Conservation (phyloP, 2,329 filamentous ascomycete genomes). For the Exophiala calicioides region DNA sequence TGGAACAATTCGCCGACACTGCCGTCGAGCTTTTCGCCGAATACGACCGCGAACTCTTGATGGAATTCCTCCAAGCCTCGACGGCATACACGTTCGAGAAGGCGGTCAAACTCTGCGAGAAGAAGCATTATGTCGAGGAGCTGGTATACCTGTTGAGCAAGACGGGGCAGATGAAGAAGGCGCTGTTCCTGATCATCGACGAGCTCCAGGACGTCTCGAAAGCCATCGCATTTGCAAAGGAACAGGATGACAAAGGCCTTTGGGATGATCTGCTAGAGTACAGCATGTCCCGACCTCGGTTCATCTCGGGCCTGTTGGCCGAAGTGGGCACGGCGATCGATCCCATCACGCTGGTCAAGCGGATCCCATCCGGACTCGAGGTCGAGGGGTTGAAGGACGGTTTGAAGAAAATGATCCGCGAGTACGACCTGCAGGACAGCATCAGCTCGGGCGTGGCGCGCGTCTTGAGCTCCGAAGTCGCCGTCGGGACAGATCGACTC, state of each 20-base stretch:
- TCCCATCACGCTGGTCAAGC: constrained; percentile 82
- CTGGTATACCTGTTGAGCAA: constrained; percentile 96
- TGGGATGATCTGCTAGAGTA: constrained; percentile 96
- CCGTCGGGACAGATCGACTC: constrained; percentile 76
- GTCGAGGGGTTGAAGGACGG: constrained; percentile 89
- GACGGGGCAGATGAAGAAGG: constrained; percentile 89
- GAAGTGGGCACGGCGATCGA: constrained; percentile 94
- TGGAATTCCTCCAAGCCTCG: constrained; percentile 82
- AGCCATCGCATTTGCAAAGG: constrained; percentile 91
- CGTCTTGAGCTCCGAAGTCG: constrained; percentile 85
- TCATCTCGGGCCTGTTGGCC: constrained; percentile 87
- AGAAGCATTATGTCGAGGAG: constrained; percentile 78
- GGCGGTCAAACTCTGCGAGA: constrained; percentile 72
- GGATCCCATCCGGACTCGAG: constrained; percentile 90
- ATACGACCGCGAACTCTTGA: constrained; percentile 76
- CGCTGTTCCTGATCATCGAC: constrained; percentile 89
- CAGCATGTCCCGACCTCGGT: constrained; percentile 94
- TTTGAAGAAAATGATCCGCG: constrained; percentile 84
- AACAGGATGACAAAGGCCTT: constrained; percentile 85
- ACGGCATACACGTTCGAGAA: constrained; percentile 85
- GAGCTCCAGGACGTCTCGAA: constrained; percentile 87
- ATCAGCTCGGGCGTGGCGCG: constrained; percentile 87
- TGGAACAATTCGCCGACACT: constrained; percentile 84
- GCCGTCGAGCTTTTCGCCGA: constrained; percentile 83
- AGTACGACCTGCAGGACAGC: constrained; percentile 92